Percentiles rank a stretch among this genome's conserved stretches.
phyloP scores from a whole-genome alignment of 768 basidiomycete genomes.

The Russula emetica region DNA sequence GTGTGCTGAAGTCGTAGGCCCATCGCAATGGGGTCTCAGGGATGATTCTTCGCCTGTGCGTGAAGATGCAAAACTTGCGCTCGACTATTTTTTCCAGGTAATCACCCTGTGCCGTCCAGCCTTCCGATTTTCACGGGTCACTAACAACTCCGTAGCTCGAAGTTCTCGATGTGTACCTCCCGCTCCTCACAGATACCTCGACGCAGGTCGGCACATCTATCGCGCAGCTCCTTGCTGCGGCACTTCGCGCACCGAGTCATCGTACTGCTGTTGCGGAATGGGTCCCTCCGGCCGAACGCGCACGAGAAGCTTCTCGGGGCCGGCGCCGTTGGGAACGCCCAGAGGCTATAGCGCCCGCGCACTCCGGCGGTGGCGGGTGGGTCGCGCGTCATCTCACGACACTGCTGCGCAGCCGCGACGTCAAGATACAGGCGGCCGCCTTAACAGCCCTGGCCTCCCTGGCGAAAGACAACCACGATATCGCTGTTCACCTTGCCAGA shows the following conservation, averaged over 20 bases:
- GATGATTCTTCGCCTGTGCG: constrained; percentile 41
- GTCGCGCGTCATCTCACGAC: constrained; percentile 48
- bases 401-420: constrained; percentile 48
- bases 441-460: constrained; percentile 62
- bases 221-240: constrained; percentile 54
- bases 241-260: constrained; percentile 48
- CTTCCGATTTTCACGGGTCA: background rate
- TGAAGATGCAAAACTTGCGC: constrained; percentile 50
- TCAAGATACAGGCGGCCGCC: constrained; percentile 64
- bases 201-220: constrained; percentile 46
- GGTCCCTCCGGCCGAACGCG: constrained; percentile 55
- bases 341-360: constrained; percentile 39
- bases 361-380: constrained; percentile 48
- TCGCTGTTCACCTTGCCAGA: constrained; percentile 50
- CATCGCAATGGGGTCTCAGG: constrained; percentile 62
- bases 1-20: constrained; percentile 64
- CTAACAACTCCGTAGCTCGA: constrained; percentile 41
- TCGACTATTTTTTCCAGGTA: constrained; percentile 61
- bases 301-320: constrained; percentile 47
- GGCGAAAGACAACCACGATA: constrained; percentile 53
- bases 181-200: constrained; percentile 49
- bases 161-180: constrained; percentile 62
- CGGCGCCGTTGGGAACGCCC: constrained; percentile 75
- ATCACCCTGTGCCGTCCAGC: constrained; percentile 13
- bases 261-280: constrained; percentile 54